These are phyloP conservation scores for Phytopythium mirpurense DNA, from an alignment of 352 stramenopile species.

Conservation along the genomic window DNA sequence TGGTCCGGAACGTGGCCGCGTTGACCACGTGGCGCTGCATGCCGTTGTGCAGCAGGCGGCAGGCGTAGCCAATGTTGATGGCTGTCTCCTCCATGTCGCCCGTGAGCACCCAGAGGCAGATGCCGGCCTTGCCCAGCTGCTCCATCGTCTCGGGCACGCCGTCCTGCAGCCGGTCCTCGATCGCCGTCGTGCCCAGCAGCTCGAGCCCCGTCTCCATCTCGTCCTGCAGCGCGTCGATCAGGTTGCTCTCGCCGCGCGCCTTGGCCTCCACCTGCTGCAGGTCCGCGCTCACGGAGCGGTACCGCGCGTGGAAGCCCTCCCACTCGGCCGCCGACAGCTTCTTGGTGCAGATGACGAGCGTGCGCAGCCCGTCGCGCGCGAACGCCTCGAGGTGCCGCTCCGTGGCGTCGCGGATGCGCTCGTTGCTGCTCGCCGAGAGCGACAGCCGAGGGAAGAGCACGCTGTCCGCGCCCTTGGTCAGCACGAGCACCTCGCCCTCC, in stretches of 20 bases:
- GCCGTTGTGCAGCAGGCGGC: conserved; percentile 87
- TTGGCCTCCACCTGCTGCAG: conserved; percentile 71
- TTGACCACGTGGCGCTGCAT: conserved; percentile 92
- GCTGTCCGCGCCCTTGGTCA: conserved; percentile 81
- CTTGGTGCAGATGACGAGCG: conserved; percentile 79
- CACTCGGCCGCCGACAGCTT: conserved; percentile 48
- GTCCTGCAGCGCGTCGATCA: conserved; percentile 62
- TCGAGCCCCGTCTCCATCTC: conserved; percentile 77
- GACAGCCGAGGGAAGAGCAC: conserved; percentile 80
- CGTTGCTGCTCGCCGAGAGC: conserved; percentile 30
- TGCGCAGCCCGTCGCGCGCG: conserved; percentile 83
- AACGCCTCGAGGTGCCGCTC: conserved; percentile 77
- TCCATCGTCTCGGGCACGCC: conserved; percentile 81
- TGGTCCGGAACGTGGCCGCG: conserved; percentile 51
- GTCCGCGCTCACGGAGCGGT: conserved; percentile 55
- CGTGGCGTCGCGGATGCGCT: conserved; percentile 34
- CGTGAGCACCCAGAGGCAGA: conserved; percentile 86
- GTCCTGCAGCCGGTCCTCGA: conserved; percentile 85
- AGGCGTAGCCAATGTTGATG: conserved; percentile 88
- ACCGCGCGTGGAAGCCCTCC: conserved; percentile 60
- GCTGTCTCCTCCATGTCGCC: conserved; percentile 89
- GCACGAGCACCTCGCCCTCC: conserved; percentile 67
- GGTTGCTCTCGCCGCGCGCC: conserved; percentile 47
- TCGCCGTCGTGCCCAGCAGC: conserved; percentile 77
- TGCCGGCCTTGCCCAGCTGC: conserved; percentile 61